These are phyloP conservation scores for Calocera viscosa DNA, from an alignment of 768 basidiomycete species.

Conservation along the genomic window DNA sequence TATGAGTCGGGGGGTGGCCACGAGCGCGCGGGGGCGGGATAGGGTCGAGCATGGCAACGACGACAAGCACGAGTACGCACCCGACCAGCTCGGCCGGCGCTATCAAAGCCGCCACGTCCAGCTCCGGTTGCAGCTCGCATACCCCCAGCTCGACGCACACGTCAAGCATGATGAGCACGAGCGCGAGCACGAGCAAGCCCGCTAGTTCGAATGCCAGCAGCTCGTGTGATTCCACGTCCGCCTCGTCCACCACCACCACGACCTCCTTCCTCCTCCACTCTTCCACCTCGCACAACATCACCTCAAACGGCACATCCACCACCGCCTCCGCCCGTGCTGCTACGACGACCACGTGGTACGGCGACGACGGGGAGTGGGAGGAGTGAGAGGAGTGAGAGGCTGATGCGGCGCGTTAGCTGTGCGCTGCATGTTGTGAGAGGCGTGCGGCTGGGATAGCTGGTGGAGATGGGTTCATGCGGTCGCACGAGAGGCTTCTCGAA, in stretches of 20 bases:
- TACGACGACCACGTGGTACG: not conserved
- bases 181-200: no score
- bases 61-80: not conserved
- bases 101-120: no score
- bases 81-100: no score
- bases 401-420: not conserved
- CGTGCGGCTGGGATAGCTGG: no score
- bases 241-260: not conserved
- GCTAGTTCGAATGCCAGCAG: not conserved
- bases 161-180: no score
- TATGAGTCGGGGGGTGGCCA: not conserved
- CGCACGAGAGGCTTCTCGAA: no score
- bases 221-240: not conserved
- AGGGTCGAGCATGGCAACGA: not conserved
- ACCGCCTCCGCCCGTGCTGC: not conserved
- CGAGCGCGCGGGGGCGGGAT: no score
- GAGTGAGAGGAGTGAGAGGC: not conserved
- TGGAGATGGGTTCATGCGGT: no score
- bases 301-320: not conserved
- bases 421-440: no score
- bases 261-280: not conserved
- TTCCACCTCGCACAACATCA: not conserved
- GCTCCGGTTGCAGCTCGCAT: no score
- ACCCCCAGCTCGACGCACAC: no score
- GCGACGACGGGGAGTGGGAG: not conserved